Conservation (phyloP, 1,284 basidiomycete genomes). For the Ustilago cynodontis region DNA sequence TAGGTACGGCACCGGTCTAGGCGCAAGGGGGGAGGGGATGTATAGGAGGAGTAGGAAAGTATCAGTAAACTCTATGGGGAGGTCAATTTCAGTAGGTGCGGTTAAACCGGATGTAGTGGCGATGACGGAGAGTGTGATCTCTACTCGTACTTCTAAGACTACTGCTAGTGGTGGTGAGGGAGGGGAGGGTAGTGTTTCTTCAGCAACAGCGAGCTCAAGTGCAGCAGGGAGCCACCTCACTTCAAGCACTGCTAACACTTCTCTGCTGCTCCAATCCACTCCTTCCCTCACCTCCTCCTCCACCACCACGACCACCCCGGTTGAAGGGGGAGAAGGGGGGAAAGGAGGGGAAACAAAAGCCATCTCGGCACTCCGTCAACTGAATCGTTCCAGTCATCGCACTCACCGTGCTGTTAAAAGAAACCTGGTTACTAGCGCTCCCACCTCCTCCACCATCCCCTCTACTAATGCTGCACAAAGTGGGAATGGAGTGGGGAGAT, state of each 20-base stretch:
- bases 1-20: conserved; percentile 16
- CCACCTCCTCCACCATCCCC: background rate
- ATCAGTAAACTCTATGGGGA: conserved; percentile 32
- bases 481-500: too few relatives aligned
- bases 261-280: too few relatives aligned
- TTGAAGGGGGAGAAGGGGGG: too few relatives aligned
- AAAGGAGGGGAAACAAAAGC: conserved; percentile 24
- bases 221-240: conserved; percentile 10
- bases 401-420: conserved; percentile 24
- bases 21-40: background rate
- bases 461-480: too few relatives aligned
- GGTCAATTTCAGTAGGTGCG: conserved; percentile 32
- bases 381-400: too few relatives aligned
- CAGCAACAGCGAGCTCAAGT: too few relatives aligned
- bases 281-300: too few relatives aligned
- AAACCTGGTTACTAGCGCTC: conserved; percentile 11
- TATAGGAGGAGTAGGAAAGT: conserved; percentile 37
- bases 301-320: background rate
- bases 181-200: too few relatives aligned
- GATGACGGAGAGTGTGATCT: conserved; percentile 33
- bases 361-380: conserved; percentile 21
- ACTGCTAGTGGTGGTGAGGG: too few relatives aligned
- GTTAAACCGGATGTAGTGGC: conserved; percentile 27
- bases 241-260: conserved; percentile 18
- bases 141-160: conserved; percentile 1